Evolutionary conservation across 768 basidiomycete genomes (phyloP).

Genomic region (Phaeotremella fagi): DNA sequence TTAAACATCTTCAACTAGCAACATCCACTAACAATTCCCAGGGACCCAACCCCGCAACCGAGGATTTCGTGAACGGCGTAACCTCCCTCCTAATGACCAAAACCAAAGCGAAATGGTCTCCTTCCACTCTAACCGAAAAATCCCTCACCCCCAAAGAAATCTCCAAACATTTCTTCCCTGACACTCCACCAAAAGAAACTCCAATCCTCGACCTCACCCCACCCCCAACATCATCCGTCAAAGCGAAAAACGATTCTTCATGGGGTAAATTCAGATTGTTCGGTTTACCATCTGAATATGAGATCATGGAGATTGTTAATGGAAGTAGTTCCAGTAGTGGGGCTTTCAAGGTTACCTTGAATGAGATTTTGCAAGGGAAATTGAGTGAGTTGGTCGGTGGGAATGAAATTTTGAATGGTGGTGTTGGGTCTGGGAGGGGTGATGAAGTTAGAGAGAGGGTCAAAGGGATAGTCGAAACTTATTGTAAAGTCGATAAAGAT

Average conservation of each 20-base stretch:
- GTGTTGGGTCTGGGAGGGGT: conserved; percentile 13
- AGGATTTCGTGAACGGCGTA: conserved; percentile 79
- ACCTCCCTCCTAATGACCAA: conserved; percentile 61
- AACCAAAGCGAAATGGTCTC: conserved; percentile 62
- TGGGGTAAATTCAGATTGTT: conserved; percentile 52
- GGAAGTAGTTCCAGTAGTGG: conserved; percentile 63
- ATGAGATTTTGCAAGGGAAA: conserved; percentile 50
- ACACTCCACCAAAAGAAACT: background rate
- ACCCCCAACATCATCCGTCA: conserved; percentile 23
- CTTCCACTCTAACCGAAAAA: conserved; percentile 56
- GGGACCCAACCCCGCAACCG: conserved; percentile 29
- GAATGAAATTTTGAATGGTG: conserved; percentile 57
- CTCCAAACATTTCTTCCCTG: conserved; percentile 43
- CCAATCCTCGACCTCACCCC: conserved; percentile 23
- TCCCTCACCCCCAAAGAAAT: conserved; percentile 57
- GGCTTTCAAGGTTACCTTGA: conserved; percentile 58
- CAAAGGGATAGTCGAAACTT: conserved; percentile 66
- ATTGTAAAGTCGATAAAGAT: conserved; percentile 24
- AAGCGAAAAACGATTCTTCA: conserved; percentile 33
- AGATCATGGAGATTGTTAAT: conserved; percentile 63
- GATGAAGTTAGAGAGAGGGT: conserved; percentile 64
- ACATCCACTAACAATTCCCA: conserved; percentile 10
- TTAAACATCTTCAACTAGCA: conserved; percentile 19
- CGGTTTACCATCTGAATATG: conserved; percentile 69
- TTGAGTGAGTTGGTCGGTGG: conserved; percentile 57